Evolutionary conservation across 116 monocot genomes (phyloP).

Genomic region (Dioscorea cayenensis): DNA sequence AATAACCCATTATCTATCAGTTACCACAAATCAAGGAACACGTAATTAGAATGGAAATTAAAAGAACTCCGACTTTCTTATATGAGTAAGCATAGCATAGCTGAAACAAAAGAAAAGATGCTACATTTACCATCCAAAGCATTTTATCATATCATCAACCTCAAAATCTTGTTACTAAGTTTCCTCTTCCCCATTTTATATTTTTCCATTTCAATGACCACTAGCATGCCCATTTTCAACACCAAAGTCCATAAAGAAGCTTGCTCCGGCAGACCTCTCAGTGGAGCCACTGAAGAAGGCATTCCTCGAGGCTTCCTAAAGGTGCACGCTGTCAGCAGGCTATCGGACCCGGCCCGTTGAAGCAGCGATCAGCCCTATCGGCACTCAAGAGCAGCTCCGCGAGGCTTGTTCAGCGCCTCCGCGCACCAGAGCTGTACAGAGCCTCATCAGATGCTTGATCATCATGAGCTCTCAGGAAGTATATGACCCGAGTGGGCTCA

Average conservation of each 20-base stretch:
- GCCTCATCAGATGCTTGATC: slow-evolving; percentile 29
- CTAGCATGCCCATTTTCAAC: slow-evolving; percentile 16
- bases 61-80: not conserved
- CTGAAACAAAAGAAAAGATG: not conserved
- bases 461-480: slow-evolving; percentile 25
- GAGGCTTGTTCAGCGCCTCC: slow-evolving; percentile 32
- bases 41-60: not conserved
- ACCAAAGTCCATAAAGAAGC: slow-evolving; percentile 40
- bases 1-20: not conserved
- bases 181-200: not conserved
- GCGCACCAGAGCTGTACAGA: slow-evolving; percentile 30
- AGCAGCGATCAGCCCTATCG: slow-evolving; percentile 18
- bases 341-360: slow-evolving; percentile 47
- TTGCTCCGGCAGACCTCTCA: slow-evolving; percentile 31
- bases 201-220: not conserved
- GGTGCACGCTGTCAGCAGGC: slow-evolving; percentile 22
- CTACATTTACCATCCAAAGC: not conserved
- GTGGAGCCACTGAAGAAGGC: slow-evolving; percentile 24
- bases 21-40: not conserved
- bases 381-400: slow-evolving; percentile 31
- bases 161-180: not conserved
- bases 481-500: slow-evolving; percentile 16
- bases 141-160: not conserved
- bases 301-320: slow-evolving; percentile 28
- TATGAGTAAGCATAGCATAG: not conserved